A percentile compares a stretch with the other conserved stretches of the same genome.
Conservation (phyloP, 805 yeast species). For the Saccharomycopsis babjevae region DNA sequence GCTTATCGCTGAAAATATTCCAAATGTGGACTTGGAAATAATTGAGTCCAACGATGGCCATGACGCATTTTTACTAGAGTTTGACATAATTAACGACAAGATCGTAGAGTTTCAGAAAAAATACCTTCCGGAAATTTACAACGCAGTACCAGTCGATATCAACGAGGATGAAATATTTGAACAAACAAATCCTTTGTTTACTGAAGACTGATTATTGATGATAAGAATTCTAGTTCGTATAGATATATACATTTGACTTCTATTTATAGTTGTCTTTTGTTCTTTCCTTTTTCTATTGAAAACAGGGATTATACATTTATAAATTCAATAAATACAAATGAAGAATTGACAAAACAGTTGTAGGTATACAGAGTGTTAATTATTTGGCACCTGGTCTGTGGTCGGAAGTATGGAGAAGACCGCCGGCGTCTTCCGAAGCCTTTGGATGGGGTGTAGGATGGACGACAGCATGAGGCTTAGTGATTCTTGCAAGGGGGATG, state of each 20-base stretch:
- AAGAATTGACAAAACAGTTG: not conserved
- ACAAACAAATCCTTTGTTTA: not conserved
- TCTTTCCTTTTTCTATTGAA: no score
- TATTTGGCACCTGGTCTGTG: not conserved
- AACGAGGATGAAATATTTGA: conserved; percentile 30
- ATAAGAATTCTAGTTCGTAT: not conserved
- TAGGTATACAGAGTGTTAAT: not conserved
- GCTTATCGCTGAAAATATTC: conserved; percentile 64
- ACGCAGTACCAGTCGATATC: conserved; percentile 30
- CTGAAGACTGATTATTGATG: not conserved
- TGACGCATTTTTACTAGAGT: conserved; percentile 90
- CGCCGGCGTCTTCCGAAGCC: not conserved
- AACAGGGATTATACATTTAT: not conserved
- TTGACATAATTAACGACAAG: conserved; percentile 64
- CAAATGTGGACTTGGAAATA: conserved; percentile 55
- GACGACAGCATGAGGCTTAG: conserved; percentile 15
- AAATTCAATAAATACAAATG: not conserved
- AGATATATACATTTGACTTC: not conserved
- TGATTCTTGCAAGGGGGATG: conserved; percentile 11
- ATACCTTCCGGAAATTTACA: conserved; percentile 50
- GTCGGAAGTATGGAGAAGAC: conserved; percentile 3
- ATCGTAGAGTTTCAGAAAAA: conserved; percentile 55
- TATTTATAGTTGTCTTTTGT: no score
- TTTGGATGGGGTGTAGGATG: not conserved
- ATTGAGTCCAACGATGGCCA: conserved; percentile 94